phyloP scores from a whole-genome alignment of 768 basidiomycete species.

The Boletus rubropictus region DNA sequence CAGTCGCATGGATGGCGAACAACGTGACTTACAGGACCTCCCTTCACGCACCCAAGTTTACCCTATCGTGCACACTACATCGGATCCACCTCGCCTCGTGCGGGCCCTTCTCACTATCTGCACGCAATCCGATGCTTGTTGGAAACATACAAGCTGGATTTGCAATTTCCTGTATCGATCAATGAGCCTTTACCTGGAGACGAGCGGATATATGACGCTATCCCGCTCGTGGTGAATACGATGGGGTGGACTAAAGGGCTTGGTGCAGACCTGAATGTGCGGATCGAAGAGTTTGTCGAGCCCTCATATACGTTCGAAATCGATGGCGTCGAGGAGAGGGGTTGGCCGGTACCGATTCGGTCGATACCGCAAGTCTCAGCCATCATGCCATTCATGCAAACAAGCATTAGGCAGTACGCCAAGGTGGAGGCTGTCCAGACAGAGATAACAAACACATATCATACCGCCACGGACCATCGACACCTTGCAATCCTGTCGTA shows the following conservation, averaged over 20 bases:
- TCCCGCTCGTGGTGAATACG: slow-evolving; percentile 89
- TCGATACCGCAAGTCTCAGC: slow-evolving; percentile 1
- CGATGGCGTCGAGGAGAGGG: slow-evolving; percentile 17
- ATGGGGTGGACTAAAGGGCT: slow-evolving; percentile 97
- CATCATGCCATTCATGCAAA: background rate
- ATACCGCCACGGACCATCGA: slow-evolving; percentile 59
- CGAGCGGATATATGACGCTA: slow-evolving; percentile 44
- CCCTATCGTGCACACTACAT: slow-evolving; percentile 77
- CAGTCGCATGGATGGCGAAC: background rate
- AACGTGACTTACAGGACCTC: slow-evolving; percentile 51
- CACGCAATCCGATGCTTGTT: slow-evolving; percentile 60
- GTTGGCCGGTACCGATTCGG: slow-evolving; percentile 15
- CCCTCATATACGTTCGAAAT: slow-evolving; percentile 38
- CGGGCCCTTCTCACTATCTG: slow-evolving; percentile 73
- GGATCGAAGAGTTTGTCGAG: slow-evolving; percentile 61
- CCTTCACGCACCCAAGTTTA: slow-evolving; percentile 76
- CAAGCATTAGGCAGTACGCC: background rate
- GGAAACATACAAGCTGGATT: slow-evolving; percentile 61
- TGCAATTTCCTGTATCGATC: slow-evolving; percentile 43
- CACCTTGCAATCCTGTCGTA: slow-evolving; percentile 69
- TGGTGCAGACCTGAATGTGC: slow-evolving; percentile 69
- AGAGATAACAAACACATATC: slow-evolving; percentile 18
- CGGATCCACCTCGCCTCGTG: slow-evolving; percentile 71
- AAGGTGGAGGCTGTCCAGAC: slow-evolving; percentile 44
- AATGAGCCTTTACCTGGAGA: slow-evolving; percentile 28